Evolutionary conservation across 208 protist species (phyloP), one percentile per base, ranked within the genome.

Genomic region (Acanthamoeba healyi): DNA sequence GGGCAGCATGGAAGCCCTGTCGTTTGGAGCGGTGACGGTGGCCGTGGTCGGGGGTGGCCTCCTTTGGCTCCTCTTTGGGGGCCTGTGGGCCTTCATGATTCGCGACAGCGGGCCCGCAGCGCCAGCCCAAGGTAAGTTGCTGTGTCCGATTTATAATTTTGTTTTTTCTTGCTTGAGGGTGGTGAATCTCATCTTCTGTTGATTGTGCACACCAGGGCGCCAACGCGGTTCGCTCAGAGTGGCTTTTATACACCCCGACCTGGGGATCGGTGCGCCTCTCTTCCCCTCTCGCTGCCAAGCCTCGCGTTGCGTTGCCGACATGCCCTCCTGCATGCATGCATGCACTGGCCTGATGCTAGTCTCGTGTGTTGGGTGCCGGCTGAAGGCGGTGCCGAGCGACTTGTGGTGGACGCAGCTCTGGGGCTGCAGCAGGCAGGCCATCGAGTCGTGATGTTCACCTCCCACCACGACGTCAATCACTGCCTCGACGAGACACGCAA

Each of bases 371-470:
- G n/a, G n/a, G n/a, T n/a, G n/a, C n/a, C n/a, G n/a, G n/a, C n/a
- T n/a, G n/a, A 46, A 95, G 96, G 99, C 24, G 99, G 99, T 7
- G 99, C 99, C 29, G 99, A 99, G 96, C 96, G 99, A 26, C 97
- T 99, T 12, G 97, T 99, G 36, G 96, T 99, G 2, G 99, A 99
- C 95, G 98, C 98, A 12, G 99, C 98, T 0, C 46, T 99, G 2
- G 98, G 97, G 12, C 94, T 99, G 26, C 82, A 97, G 34, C 63
- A 97, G 70, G 91, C 82, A 17, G 97, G 98, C 19, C 98, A 99
- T 95, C 56, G 93, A 0, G 94, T 99, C 15, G 87, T 94, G 12
- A 98, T 99, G 24, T 98, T 98, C 63, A 99, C 99, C n/a, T 97
- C 97, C 29, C 98, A 99, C 92, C 98, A 99, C 95, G 98, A 99